These are phyloP conservation scores for Verbascum thapsus DNA, from an alignment of 257 asterid genomes.

Conservation along the genomic window DNA sequence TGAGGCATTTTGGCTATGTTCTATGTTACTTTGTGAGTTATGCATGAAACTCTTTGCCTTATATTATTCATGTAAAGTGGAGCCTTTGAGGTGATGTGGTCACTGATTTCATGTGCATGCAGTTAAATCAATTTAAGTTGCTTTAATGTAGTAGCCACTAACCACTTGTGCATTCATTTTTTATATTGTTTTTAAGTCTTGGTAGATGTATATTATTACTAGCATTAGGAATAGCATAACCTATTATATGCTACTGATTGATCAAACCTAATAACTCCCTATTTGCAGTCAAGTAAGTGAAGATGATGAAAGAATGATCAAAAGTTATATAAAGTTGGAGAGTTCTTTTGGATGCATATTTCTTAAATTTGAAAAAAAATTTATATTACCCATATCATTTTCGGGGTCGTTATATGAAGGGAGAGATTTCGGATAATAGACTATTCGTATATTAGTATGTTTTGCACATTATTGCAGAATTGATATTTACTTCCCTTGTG, in stretches of 20 bases:
- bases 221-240: neutral
- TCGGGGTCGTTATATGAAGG: too few relatives aligned
- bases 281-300: slow-evolving; percentile 18
- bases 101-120: slow-evolving; percentile 65
- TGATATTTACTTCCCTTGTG: too few relatives aligned
- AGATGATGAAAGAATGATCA: neutral
- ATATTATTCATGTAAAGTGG: slow-evolving; percentile 29
- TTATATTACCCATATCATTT: neutral
- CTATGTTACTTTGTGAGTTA: slow-evolving; percentile 21
- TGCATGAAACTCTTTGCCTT: slow-evolving; percentile 25
- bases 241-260: slow-evolving; percentile 19
- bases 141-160: slow-evolving; percentile 32
- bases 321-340: too few relatives aligned
- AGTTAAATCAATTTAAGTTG: slow-evolving; percentile 47
- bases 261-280: slow-evolving; percentile 25
- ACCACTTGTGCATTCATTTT: slow-evolving; percentile 35
- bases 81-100: slow-evolving; percentile 37
- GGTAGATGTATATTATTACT: slow-evolving; percentile 27
- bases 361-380: too few relatives aligned
- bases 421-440: too few relatives aligned
- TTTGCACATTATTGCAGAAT: too few relatives aligned
- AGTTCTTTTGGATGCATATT: too few relatives aligned
- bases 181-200: slow-evolving; percentile 11
- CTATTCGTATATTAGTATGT: too few relatives aligned
- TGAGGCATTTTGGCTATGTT: slow-evolving; percentile 31